Conservation (phyloP, 73 alveolate species). For the Durusdinium trenchii region DNA sequence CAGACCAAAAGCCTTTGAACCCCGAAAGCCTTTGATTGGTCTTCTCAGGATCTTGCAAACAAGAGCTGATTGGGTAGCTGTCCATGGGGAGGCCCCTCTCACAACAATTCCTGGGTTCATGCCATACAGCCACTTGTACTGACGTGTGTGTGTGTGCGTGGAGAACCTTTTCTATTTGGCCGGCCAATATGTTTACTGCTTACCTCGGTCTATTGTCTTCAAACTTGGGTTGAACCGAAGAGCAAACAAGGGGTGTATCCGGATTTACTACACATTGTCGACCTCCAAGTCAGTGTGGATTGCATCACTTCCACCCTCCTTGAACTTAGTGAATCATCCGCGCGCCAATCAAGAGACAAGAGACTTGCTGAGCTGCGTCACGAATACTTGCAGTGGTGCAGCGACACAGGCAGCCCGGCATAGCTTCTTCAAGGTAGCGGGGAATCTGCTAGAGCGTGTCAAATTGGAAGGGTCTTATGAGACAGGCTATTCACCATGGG, state of each 20-base stretch:
- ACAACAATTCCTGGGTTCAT: background rate
- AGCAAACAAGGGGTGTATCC: background rate
- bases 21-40: no score
- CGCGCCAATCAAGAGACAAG: background rate
- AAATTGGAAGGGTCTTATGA: background rate
- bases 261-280: background rate
- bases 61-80: background rate
- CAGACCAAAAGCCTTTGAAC: background rate
- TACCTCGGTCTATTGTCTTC: background rate
- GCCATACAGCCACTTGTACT: background rate
- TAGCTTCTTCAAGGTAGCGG: background rate
- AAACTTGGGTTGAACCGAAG: background rate
- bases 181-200: background rate
- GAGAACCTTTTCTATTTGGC: background rate
- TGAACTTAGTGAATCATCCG: background rate
- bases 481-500: background rate
- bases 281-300: background rate
- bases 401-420: background rate
- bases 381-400: background rate
- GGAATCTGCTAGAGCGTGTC: background rate
- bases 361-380: background rate
- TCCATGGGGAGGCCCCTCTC: background rate
- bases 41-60: background rate
- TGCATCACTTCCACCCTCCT: background rate
- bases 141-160: background rate